A percentile compares a stretch with the other conserved stretches of the same genome.
These are phyloP conservation scores for Acacia concinna DNA, from an alignment of 331 rosid species.

Conservation along the genomic window DNA sequence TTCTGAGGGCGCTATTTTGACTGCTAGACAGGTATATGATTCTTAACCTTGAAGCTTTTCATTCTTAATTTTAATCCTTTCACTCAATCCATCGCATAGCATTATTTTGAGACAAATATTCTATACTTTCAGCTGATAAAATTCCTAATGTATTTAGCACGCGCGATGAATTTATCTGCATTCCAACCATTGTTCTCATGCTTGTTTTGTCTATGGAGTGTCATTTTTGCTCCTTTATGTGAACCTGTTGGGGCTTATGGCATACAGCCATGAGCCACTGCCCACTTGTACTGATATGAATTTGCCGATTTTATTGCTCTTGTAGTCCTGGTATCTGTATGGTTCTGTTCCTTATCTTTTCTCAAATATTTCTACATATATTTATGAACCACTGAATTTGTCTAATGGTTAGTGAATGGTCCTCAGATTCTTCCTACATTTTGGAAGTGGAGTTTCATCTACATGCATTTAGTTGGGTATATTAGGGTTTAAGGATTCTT, in stretches of 20 bases:
- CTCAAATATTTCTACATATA: not conserved
- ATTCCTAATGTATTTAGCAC: not conserved
- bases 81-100: not conserved
- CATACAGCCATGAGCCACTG: not conserved
- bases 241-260: not conserved
- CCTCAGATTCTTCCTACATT: not conserved
- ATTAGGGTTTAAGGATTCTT: not conserved
- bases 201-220: not conserved
- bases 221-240: not conserved
- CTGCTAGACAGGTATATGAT: slow-evolving; percentile 59
- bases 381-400: not conserved
- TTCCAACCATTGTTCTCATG: not conserved
- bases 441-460: not conserved
- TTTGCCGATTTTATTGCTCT: not conserved
- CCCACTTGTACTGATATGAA: not conserved
- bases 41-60: not conserved
- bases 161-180: not conserved
- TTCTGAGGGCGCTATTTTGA: slow-evolving; percentile 69
- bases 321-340: not conserved
- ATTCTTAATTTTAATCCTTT: not conserved
- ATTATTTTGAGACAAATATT: not conserved
- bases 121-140: not conserved
- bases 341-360: not conserved
- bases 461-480: not conserved
- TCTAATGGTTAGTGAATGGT: not conserved